Evolutionary conservation across 345 rosid genomes (phyloP).

Genomic region (Nasturtium officinale): DNA sequence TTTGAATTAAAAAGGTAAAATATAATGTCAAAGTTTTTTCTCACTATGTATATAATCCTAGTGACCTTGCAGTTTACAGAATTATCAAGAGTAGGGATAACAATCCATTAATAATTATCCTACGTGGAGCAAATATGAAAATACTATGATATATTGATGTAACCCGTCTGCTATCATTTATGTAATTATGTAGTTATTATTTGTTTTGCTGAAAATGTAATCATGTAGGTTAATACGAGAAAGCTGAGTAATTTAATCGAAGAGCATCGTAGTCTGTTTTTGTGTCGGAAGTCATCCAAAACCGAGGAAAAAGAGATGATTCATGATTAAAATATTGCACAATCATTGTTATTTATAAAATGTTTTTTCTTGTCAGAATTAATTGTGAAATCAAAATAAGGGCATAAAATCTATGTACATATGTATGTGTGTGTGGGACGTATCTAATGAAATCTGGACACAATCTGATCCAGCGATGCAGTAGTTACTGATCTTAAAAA

Average conservation of each 20-base stretch:
- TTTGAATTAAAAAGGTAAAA: not conserved
- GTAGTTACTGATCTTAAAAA: conserved; percentile 55
- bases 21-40: not conserved
- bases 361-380: conserved; percentile 25
- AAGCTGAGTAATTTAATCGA: conserved; percentile 4
- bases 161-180: not conserved
- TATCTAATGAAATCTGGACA: conserved; percentile 62
- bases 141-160: not conserved
- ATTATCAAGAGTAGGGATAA: not conserved
- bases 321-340: conserved; percentile 28
- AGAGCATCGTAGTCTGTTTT: conserved; percentile 30
- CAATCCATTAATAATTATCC: not conserved
- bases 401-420: conserved; percentile 70
- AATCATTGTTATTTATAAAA: conserved; percentile 29
- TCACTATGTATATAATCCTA: not conserved
- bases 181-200: not conserved
- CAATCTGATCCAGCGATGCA: conserved; percentile 97
- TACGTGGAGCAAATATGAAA: not conserved
- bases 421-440: conserved; percentile 40
- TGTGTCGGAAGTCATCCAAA: conserved; percentile 30
- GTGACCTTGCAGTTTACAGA: not conserved
- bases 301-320: not conserved
- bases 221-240: conserved; percentile 1
- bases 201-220: not conserved
- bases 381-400: conserved; percentile 37